Evolutionary conservation across 768 basidiomycete species (phyloP), one percentile per base, ranked within the genome.

Genomic region (Termitomyces sp.): DNA sequence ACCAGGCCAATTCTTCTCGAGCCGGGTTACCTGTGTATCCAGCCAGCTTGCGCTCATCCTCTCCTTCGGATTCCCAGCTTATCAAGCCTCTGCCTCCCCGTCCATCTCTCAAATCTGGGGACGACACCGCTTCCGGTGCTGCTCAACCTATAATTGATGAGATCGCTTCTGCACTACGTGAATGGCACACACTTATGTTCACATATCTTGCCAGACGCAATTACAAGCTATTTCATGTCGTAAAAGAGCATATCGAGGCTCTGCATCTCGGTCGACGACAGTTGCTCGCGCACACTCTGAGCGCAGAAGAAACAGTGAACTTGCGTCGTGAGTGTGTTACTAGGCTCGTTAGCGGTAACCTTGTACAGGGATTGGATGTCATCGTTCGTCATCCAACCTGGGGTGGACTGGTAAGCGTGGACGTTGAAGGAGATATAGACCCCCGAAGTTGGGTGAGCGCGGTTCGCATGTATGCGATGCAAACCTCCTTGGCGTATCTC

Each of bases 331-430:
- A 95, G 59, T 95, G 94, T 69, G 95, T 98, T 5, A 84, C 83
- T 16, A 80, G 91, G 58, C 83, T 98, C 5, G 95, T 96, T 46
- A 83, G 82, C 50, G 93, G 93, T 35, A 98, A 98, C 70, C 80
- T 98, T 58, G 87, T 90, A 3, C 96, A 98, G 69, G 91, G 89
- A 7, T 74, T 98, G 50, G 96, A 98, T 67, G 86, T 98, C 61
- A 95, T 98, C 65, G 95, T 98, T n/a, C 83, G 96, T 23, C 94
- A 98, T 76, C 91, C 95, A 32, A 86, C 84, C 2, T 93, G 90
- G 82, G 96, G 96, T 32, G 88, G 86, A 4, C 80, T 98, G 26
- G 91, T 95, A 36, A 88, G 88, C 3, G 89, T 94, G n/a, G 94
- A 96, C 65, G 85, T 90, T 18, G 91, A 94, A 66, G 89, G 89